A percentile compares a stretch with the other conserved stretches of the same genome.
These are phyloP conservation scores for Pistacia atlantica DNA, from an alignment of 345 rosid genomes.

Conservation along the genomic window DNA sequence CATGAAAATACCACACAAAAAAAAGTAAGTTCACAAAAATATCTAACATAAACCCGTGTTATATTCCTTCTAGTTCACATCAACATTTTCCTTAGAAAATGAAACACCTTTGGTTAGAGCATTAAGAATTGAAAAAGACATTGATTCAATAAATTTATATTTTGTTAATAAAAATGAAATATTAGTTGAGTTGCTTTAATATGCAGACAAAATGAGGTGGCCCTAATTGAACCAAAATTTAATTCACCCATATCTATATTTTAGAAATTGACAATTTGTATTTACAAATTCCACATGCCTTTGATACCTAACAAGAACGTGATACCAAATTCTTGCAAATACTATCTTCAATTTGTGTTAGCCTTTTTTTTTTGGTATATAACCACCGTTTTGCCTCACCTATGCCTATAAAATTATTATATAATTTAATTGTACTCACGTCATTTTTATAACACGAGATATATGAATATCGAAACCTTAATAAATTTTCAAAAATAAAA, in stretches of 20 bases:
- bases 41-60: no score
- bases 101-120: neutral
- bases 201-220: neutral
- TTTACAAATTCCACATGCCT: neutral
- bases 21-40: no score
- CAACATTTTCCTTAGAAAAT: no score
- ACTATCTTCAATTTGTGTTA: neutral
- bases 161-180: neutral
- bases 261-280: neutral
- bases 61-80: no score
- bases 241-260: neutral
- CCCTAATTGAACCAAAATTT: neutral
- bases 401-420: no score
- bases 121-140: neutral
- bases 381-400: neutral
- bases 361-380: neutral
- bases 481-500: no score
- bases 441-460: no score
- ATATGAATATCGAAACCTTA: no score
- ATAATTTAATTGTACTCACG: no score
- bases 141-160: neutral
- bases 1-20: no score
- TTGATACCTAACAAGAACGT: neutral
- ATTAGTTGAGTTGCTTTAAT: neutral
- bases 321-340: neutral